Evolutionary conservation across 805 yeast species (phyloP).

Genomic region (Lipomyces sp.): DNA sequence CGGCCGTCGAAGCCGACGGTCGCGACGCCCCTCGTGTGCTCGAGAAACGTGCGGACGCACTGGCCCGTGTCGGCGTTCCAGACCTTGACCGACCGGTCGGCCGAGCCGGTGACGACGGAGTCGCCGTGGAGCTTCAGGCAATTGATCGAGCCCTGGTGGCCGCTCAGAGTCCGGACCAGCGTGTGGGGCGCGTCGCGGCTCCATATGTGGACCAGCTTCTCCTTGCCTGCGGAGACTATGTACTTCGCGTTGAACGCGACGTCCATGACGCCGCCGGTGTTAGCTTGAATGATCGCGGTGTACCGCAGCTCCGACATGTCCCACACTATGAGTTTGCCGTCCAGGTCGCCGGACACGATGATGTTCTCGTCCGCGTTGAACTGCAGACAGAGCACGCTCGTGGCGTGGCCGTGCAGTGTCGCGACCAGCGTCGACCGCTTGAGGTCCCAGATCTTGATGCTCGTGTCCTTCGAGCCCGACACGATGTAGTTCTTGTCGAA

Average conservation of each 20-base stretch:
- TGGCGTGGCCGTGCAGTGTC: constrained; percentile 88
- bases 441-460: constrained; percentile 89
- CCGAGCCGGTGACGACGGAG: constrained; percentile 12
- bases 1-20: constrained; percentile 9
- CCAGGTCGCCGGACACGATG: constrained; percentile 91
- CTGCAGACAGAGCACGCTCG: constrained; percentile 80
- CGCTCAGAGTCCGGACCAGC: neutral
- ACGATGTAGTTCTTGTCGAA: constrained; percentile 74
- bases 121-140: neutral
- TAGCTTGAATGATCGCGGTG: constrained; percentile 89
- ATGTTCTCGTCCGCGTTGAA: constrained; percentile 57
- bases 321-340: constrained; percentile 90
- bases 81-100: constrained; percentile 7
- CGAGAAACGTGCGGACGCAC: neutral
- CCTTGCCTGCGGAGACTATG: constrained; percentile 81
- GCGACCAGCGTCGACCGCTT: constrained; percentile 76
- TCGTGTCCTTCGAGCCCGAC: constrained; percentile 88
- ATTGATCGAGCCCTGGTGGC: constrained; percentile 5
- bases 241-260: constrained; percentile 80
- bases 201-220: constrained; percentile 35
- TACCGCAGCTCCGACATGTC: constrained; percentile 81
- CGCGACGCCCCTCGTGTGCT: constrained; percentile 17
- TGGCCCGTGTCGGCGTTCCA: constrained; percentile 7
- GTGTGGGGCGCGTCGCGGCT: constrained; percentile 1
- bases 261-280: constrained; percentile 84